These are phyloP conservation scores for Fusarium sarcochroum DNA, from an alignment of 2,329 filamentous ascomycete species.

Conservation along the genomic window DNA sequence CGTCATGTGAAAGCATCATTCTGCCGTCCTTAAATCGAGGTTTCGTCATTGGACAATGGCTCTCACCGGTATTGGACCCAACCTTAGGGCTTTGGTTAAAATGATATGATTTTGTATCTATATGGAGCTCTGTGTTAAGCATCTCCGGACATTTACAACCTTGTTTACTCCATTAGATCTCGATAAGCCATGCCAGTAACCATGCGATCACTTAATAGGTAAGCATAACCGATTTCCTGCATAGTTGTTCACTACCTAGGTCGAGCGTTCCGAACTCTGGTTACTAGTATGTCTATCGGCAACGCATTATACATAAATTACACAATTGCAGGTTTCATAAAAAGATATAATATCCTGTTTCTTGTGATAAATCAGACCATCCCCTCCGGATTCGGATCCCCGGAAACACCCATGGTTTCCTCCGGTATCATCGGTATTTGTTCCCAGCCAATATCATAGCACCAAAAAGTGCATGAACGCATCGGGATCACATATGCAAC, in stretches of 20 bases:
- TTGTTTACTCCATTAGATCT: not conserved
- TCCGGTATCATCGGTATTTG: conserved; percentile 24
- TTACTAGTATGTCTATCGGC: too few species aligned
- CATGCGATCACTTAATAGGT: not conserved
- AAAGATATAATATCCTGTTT: not conserved
- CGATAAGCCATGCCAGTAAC: not conserved
- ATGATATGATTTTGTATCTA: not conserved
- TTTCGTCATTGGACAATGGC: conserved; percentile 30
- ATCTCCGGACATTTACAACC: conserved; percentile 1
- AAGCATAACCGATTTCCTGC: not conserved
- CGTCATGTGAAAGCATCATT: conserved; percentile 40
- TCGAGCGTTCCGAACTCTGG: too few species aligned
- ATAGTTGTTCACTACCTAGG: not conserved
- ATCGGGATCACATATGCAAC: conserved; percentile 8
- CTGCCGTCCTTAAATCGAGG: conserved; percentile 7
- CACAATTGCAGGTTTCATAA: not conserved
- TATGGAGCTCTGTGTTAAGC: not conserved
- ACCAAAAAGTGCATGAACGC: conserved; percentile 30
- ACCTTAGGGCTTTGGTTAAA: conserved; percentile 2
- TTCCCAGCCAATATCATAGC: conserved; percentile 9
- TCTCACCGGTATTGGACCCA: conserved; percentile 9
- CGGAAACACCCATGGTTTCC: conserved; percentile 30
- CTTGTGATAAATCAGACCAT: conserved; percentile 1
- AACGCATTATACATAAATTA: too few species aligned
- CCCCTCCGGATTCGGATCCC: conserved; percentile 31